Conservation (phyloP, 139 green algal species). For the Micractinium sp. region DNA sequence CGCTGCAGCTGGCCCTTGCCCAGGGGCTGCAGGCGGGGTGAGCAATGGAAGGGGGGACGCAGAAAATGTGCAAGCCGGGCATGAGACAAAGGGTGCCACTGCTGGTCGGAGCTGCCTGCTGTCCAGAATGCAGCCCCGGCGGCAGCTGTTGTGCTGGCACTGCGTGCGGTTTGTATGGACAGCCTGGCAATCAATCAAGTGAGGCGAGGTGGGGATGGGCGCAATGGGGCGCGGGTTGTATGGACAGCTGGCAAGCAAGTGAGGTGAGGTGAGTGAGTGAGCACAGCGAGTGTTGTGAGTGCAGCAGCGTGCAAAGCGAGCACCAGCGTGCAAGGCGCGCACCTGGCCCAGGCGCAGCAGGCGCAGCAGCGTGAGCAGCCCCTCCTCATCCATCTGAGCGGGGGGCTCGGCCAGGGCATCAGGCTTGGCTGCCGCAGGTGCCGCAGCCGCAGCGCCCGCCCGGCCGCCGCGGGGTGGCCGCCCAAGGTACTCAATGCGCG, state of each 20-base stretch:
- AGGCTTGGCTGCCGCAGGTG: not conserved
- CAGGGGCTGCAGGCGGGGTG: conserved; percentile 41
- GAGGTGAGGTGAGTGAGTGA: too few relatives aligned
- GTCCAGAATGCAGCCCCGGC: too few relatives aligned
- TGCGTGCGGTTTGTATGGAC: too few relatives aligned
- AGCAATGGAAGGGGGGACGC: not conserved
- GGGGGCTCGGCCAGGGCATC: conserved; percentile 45
- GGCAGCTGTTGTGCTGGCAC: too few relatives aligned
- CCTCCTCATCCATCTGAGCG: conserved; percentile 71
- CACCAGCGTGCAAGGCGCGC: not conserved
- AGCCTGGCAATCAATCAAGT: too few relatives aligned
- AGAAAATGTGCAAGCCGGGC: not conserved
- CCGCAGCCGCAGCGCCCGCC: not conserved
- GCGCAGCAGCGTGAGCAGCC: conserved; percentile 69
- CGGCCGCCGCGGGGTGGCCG: not conserved
- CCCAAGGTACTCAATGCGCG: conserved; percentile 20
- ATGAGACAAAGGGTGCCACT: too few relatives aligned
- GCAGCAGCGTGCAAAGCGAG: too few relatives aligned
- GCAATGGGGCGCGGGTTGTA: too few relatives aligned
- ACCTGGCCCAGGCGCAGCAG: conserved; percentile 66
- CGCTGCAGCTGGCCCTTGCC: conserved; percentile 74
- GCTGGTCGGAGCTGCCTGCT: too few relatives aligned
- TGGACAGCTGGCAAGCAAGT: too few relatives aligned
- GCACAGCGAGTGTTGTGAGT: too few relatives aligned
- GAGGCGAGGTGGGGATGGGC: too few relatives aligned